Conservation (phyloP, 2,329 filamentous ascomycete genomes). For the Pestalotiopsis sp. region DNA sequence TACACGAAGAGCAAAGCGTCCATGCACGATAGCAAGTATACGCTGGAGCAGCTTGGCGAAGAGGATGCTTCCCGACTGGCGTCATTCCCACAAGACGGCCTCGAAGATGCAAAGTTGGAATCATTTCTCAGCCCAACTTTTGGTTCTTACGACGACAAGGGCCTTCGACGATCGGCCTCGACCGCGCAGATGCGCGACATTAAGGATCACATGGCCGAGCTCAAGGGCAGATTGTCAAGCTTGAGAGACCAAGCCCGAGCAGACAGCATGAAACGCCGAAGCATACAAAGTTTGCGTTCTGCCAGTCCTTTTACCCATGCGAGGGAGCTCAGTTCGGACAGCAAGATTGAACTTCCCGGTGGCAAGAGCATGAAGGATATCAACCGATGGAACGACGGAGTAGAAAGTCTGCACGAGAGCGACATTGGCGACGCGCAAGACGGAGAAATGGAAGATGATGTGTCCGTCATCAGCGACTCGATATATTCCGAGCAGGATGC, state of each 20-base stretch:
- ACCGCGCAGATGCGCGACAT: conserved; percentile 73
- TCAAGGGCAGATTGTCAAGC: conserved; percentile 83
- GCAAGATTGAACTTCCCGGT: not conserved
- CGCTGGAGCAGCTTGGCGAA: conserved; percentile 58
- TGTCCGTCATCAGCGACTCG: conserved; percentile 25
- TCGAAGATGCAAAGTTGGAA: conserved; percentile 36
- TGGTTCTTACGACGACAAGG: conserved; percentile 44
- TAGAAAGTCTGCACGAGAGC: conserved; percentile 4
- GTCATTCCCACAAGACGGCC: conserved; percentile 23
- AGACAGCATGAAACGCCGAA: conserved; percentile 77
- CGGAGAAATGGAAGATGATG: conserved; percentile 25
- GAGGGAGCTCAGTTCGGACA: conserved; percentile 14
- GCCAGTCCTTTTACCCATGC: conserved; percentile 81
- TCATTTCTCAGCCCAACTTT: conserved; percentile 48
- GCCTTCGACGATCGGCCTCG: conserved; percentile 68
- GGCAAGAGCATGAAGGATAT: not conserved
- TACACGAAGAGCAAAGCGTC: conserved; percentile 37
- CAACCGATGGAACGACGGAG: conserved; percentile 6
- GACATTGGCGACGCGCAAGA: not conserved
- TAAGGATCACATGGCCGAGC: conserved; percentile 81
- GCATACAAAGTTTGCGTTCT: conserved; percentile 73
- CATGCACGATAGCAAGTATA: conserved; percentile 42
- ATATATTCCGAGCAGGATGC: conserved; percentile 30
- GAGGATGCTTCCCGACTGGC: conserved; percentile 42
- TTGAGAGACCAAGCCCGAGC: conserved; percentile 78